Evolutionary conservation across 2,329 filamentous ascomycete genomes (phyloP), one percentile per base, ranked within the genome.

Genomic region (Fusarium chaquense): DNA sequence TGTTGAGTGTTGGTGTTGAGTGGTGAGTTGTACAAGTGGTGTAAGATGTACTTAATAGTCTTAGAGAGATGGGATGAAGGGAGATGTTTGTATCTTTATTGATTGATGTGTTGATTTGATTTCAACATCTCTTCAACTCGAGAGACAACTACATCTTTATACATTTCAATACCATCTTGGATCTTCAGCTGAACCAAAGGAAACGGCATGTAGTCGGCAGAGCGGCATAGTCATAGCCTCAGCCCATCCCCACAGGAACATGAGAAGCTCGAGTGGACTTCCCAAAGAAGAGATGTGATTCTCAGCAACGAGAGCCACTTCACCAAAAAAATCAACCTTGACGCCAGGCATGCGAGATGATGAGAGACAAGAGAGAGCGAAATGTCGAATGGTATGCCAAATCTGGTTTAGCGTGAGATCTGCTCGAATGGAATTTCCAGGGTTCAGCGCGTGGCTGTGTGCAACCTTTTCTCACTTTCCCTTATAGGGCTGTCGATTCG

Each of bases 401-500:
- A 26, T 65, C 16, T 6, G 55, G 67, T 52, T 61, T 71, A 70
- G 67, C 47, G n/a, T 32, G 6, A n/a, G 57, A 46, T 66, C 22
- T 61, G 12, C 30, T 30, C 53, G 20, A 40, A 49, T 55, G 33
- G 44, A 36, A 45, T 30, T 33, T 16, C 51, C 52, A 33, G 49
- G 53, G 30, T 49, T 55, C 16, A 41, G 15, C 20, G 26, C 12
- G 41, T 65, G 62, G 53, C 61, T 60, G 53, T 65, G 52, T 60
- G 40, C 53, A 60, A 60, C 54, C 20, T 30, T 30, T 40, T 20
- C 24, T 30, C 30, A 41, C 62, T 47, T 66, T 41, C 52, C 62
- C 62, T 54, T 44, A 36, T 71, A 70, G 67, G 67, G 67, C 67
- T 70, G 63, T 51, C 49, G 15, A 58, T 58, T 54, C 49, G 50